Evolutionary conservation across 768 basidiomycete genomes (phyloP), one percentile per base, ranked within the genome.

Genomic region (Podaxis mareebaensis): DNA sequence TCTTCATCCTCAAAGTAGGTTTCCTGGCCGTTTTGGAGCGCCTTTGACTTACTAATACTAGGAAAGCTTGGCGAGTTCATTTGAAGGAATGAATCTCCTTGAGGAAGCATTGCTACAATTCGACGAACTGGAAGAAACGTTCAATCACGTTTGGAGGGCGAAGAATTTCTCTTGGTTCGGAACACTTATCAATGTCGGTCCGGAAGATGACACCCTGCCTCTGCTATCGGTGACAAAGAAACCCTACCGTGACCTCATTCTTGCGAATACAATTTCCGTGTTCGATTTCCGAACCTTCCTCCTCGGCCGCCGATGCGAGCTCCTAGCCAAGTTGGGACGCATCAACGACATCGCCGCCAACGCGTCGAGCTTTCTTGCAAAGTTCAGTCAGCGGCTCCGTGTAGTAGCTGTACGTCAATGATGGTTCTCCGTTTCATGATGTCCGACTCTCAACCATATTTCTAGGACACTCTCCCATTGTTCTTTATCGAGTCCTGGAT

Each of bases 231-330:
- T 85, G 4, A 79, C 80, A 38, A 88, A 86, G 76, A 98, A 97
- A 70, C 87, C 91, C 1, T 98, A 97, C 70, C 85, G 92, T 15
- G 92, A 96, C 61, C 81, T 96, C 52, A 94, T 98, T 63, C 84
- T 95, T 24, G 86, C 89, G 26, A 97, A 96, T 75, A 84, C 88
- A 4, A 96, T 99, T 67, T 91, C 94, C 3, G 84, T 96, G 8
- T 96, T 99, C 71, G 97, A 99, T 77, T 91, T 98, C 68, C 86
- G 96, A 54, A 84, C 89, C 68, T 99, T 97, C 73, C 81, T 99
- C 20, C 89, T 98, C 56, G 88, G 93, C 26, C 82, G 93, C 17
- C 95, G 97, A 74, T 93, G 93, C 60, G 78, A 79, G 53, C 77
- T 98, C 36, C 78, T 98, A 1, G 90, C 85, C 51, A 85, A 84